Percentiles rank a stretch among this genome's conserved stretches.
These are phyloP conservation scores for Penicillium sp. DNA, from an alignment of 2,329 filamentous ascomycete species.

Conservation along the genomic window DNA sequence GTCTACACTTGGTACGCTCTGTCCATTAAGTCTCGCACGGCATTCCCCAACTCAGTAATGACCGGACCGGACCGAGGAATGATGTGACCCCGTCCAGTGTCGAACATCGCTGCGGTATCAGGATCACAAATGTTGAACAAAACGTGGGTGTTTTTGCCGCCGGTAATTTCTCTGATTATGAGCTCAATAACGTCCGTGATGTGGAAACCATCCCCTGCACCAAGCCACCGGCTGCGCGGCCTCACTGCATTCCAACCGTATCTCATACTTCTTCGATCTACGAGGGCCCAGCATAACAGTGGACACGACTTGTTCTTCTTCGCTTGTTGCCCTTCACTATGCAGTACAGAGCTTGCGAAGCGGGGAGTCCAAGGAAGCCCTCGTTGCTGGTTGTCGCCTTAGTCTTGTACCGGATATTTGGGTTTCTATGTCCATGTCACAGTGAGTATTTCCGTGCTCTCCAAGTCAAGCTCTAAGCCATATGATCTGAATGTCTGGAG, in stretches of 20 bases:
- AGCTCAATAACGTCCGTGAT: slow-evolving; percentile 23
- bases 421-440: slow-evolving; percentile 27
- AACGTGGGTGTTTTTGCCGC: slow-evolving; percentile 25
- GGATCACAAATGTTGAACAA: slow-evolving; percentile 62
- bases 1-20: neutral
- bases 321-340: slow-evolving; percentile 27
- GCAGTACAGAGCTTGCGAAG: slow-evolving; percentile 26
- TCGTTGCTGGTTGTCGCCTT: slow-evolving; percentile 26
- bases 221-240: slow-evolving; percentile 23
- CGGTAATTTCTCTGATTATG: slow-evolving; percentile 24
- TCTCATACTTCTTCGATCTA: slow-evolving; percentile 31
- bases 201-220: slow-evolving; percentile 20
- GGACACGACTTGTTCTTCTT: slow-evolving; percentile 30
- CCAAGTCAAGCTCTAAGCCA: neutral
- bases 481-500: neutral
- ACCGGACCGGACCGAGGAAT: slow-evolving; percentile 47
- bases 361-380: slow-evolving; percentile 24
- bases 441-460: slow-evolving; percentile 13
- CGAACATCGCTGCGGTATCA: slow-evolving; percentile 60
- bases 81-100: slow-evolving; percentile 64
- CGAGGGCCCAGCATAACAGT: slow-evolving; percentile 29
- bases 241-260: slow-evolving; percentile 25
- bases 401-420: slow-evolving; percentile 28
- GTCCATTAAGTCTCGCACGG: slow-evolving; percentile 15
- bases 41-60: slow-evolving; percentile 19